phyloP scores from a whole-genome alignment of 108 stramenopile genomes.

The Nitzschia putrida region DNA sequence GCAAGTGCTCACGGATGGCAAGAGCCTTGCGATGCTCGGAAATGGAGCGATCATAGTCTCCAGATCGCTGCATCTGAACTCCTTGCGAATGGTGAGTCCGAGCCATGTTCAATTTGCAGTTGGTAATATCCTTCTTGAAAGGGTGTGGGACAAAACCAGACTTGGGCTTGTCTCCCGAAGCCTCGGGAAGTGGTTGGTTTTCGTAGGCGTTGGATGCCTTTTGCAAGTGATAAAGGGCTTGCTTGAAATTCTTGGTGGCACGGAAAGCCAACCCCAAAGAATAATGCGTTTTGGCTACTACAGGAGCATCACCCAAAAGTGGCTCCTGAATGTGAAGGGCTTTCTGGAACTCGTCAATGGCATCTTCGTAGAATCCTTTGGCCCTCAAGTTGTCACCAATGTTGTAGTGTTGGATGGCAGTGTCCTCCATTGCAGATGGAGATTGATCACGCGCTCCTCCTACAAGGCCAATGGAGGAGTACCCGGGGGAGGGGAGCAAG shows the following conservation, averaged over 20 bases:
- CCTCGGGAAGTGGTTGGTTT: neutral
- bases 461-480: neutral
- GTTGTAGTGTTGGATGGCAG: constrained; percentile 33
- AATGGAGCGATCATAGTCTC: constrained; percentile 33
- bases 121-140: constrained; percentile 16
- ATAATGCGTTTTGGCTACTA: constrained; percentile 29
- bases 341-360: constrained; percentile 36
- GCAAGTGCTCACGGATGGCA: constrained; percentile 31
- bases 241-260: constrained; percentile 28
- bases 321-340: constrained; percentile 30
- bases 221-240: constrained; percentile 26
- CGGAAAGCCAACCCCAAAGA: constrained; percentile 29
- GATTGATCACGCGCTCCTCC: neutral
- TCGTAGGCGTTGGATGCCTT: constrained; percentile 29
- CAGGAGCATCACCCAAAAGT: constrained; percentile 21
- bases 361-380: constrained; percentile 40
- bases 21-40: constrained; percentile 40
- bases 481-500: neutral
- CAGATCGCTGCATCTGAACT: constrained; percentile 26
- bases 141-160: neutral
- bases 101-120: constrained; percentile 36
- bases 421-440: constrained; percentile 22
- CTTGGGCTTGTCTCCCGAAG: neutral
- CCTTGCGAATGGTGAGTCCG: constrained; percentile 37
- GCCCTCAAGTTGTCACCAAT: constrained; percentile 40